Percentiles rank a stretch among this genome's conserved stretches.
Evolutionary conservation across 2,329 filamentous ascomycete genomes (phyloP).

Genomic region (Penicillium corylophilum): DNA sequence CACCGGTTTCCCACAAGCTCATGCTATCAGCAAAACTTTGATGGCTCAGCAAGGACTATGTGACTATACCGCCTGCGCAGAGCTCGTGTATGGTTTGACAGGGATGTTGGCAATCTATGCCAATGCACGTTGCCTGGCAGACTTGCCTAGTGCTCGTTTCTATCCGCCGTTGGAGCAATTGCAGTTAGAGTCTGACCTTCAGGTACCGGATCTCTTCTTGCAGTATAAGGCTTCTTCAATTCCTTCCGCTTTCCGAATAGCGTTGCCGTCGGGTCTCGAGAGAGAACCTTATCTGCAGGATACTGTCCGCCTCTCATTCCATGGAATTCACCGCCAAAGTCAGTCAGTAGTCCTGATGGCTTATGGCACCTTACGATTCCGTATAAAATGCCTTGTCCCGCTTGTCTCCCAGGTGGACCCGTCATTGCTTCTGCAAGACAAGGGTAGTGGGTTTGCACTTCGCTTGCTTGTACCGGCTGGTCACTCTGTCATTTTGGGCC

Average conservation of each 20-base stretch:
- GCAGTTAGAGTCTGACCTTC: slow-evolving; percentile 29
- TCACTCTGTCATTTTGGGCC: slow-evolving; percentile 32
- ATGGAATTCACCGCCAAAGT: slow-evolving; percentile 36
- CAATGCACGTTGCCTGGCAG: slow-evolving; percentile 36
- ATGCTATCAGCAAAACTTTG: slow-evolving; percentile 31
- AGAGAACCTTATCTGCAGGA: slow-evolving; percentile 32
- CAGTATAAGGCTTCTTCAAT: slow-evolving; percentile 33
- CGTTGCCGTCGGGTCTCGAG: slow-evolving; percentile 25
- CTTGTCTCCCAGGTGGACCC: slow-evolving; percentile 30
- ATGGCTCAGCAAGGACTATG: slow-evolving; percentile 19
- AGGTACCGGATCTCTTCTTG: slow-evolving; percentile 37
- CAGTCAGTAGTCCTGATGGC: slow-evolving; percentile 37
- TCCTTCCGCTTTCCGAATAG: slow-evolving; percentile 31
- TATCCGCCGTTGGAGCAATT: slow-evolving; percentile 32
- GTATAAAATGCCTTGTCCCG: slow-evolving; percentile 26
- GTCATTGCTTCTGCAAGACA: slow-evolving; percentile 34
- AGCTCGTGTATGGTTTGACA: slow-evolving; percentile 36
- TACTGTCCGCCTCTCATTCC: slow-evolving; percentile 39
- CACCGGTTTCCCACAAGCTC: slow-evolving; percentile 25
- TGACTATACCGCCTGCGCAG: slow-evolving; percentile 32
- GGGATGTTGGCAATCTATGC: slow-evolving; percentile 40
- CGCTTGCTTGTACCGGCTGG: slow-evolving; percentile 39
- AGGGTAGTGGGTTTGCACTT: slow-evolving; percentile 38
- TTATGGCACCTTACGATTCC: slow-evolving; percentile 32
- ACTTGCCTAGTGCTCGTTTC: slow-evolving; percentile 28